Evolutionary conservation across 2,329 filamentous ascomycete genomes (phyloP), one percentile per base, ranked within the genome.

Genomic region (Fusarium beomiforme): DNA sequence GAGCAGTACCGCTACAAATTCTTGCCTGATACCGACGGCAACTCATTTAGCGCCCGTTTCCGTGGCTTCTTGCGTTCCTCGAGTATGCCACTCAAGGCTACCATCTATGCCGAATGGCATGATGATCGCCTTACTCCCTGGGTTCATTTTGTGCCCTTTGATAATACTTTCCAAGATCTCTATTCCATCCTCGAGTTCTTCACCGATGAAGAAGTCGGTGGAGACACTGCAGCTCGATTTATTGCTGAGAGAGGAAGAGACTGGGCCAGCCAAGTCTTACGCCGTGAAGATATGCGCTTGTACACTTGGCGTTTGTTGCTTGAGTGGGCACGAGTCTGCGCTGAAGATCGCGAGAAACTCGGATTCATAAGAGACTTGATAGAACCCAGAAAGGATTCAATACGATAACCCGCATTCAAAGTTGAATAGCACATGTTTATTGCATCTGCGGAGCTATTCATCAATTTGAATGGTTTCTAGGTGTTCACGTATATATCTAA

Each of bases 101-200:
- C 91, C 6, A 85, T 93, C 44, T 94, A 92, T 77, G 83, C 87
- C 12, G 92, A 94, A 78, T 94, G 92, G 92, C 91, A 93, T 77
- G 91, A 93, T 77, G 86, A 88, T 44, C 85, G 92, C 10, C 83
- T 94, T 1, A 81, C 89, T 17, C 88, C 91, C 0, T 94, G 92
- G 92, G 82, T 87, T 69, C 92, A 94, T 79, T 94, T 92, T 73
- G 88, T 90, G 2, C 92, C 92, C 4, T 85, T 94, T 75, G 90
- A 93, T 78, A 91, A 91, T 75, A 87, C 87, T 3, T 91, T 89
- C 64, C 83, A 87, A 56, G 92, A 93, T 49, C 77, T 93, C 13
- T 93, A 92, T 71, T 86, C 86, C 13, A 84, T 91, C 13, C 80
- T 92, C 73, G 87, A 90, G 51, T 93, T 89, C 78, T 91, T 93